phyloP scores from a whole-genome alignment of 371 early-diverging fungal species.

The Mortierella sp. region DNA sequence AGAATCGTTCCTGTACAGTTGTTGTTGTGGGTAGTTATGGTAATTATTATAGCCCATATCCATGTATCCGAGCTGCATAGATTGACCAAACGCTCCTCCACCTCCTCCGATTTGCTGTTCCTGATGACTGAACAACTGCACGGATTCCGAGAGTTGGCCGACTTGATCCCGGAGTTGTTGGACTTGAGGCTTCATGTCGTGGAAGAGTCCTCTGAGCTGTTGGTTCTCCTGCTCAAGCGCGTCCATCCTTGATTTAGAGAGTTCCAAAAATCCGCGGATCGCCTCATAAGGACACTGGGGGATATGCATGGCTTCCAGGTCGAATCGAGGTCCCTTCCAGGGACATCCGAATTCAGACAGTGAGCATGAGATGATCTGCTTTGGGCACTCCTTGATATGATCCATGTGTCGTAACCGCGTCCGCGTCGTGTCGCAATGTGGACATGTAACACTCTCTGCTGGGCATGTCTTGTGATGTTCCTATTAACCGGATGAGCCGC shows the following conservation, averaged over 20 bases:
- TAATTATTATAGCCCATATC: constrained; percentile 29
- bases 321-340: constrained; percentile 71
- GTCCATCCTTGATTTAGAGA: constrained; percentile 65
- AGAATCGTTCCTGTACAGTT: constrained; percentile 20
- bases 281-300: constrained; percentile 72
- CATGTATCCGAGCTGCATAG: constrained; percentile 31
- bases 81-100: constrained; percentile 13
- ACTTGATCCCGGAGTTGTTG: constrained; percentile 61
- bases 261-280: constrained; percentile 68
- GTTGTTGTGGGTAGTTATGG: not conserved
- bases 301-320: constrained; percentile 60
- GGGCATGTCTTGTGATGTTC: constrained; percentile 74
- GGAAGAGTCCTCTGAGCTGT: constrained; percentile 61
- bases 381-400: constrained; percentile 70
- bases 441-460: constrained; percentile 70
- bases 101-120: constrained; percentile 27
- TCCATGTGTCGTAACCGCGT: constrained; percentile 64
- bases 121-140: constrained; percentile 44
- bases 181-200: constrained; percentile 63
- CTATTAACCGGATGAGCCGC: constrained; percentile 37
- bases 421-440: constrained; percentile 68
- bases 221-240: constrained; percentile 64
- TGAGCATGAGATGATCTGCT: constrained; percentile 64
- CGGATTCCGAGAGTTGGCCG: constrained; percentile 58
- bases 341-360: constrained; percentile 72